phyloP scores from a whole-genome alignment of 805 yeast species.

The Saturnispora kantuleensis region DNA sequence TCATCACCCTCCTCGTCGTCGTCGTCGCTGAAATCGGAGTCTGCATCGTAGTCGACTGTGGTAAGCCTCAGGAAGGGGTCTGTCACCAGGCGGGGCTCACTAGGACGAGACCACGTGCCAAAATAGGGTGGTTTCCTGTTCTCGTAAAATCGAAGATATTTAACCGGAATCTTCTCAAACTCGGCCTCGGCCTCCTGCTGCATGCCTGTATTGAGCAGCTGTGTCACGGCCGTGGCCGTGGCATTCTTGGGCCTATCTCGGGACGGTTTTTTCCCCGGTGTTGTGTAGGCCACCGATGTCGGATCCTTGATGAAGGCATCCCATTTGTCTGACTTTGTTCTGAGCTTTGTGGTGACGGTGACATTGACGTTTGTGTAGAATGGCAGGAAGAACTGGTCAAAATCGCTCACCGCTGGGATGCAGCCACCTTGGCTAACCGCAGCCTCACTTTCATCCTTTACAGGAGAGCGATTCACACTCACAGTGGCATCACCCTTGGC shows the following conservation, averaged over 20 bases:
- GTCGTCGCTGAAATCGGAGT: constrained; percentile 28
- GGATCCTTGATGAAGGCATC: constrained; percentile 7
- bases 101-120: constrained; percentile 23
- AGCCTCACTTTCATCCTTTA: too few relatives aligned
- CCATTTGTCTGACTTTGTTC: constrained; percentile 8
- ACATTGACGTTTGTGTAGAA: constrained; percentile 23
- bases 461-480: too few relatives aligned
- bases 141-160: constrained; percentile 30
- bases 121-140: constrained; percentile 29
- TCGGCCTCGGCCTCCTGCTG: constrained; percentile 25
- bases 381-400: constrained; percentile 22
- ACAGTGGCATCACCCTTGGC: too few relatives aligned
- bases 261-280: too few relatives aligned
- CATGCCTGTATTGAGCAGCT: constrained; percentile 25
- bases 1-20: constrained; percentile 50
- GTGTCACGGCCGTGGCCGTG: constrained; percentile 23
- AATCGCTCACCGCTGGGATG: constrained; percentile 2
- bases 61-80: constrained; percentile 18
- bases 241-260: background rate
- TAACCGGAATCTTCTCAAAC: constrained; percentile 27
- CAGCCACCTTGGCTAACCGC: too few relatives aligned
- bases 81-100: constrained; percentile 20
- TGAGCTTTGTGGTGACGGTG: constrained; percentile 5
- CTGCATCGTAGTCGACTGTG: constrained; percentile 26
- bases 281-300: background rate